Evolutionary conservation across 192 early-diverging fungal genomes (phyloP).

Genomic region (Entrophospora sp.): DNA sequence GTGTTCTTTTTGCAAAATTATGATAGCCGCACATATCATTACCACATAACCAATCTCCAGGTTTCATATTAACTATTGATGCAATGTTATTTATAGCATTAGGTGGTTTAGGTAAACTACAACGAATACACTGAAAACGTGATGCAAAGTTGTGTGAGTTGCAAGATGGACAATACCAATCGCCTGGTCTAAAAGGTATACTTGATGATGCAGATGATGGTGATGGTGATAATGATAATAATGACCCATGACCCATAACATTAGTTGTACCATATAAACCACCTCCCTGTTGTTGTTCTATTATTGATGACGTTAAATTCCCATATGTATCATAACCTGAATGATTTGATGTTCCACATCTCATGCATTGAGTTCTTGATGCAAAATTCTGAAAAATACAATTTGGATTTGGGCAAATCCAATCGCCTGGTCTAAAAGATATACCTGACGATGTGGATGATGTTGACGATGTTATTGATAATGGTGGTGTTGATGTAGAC

Average conservation of each 20-base stretch:
- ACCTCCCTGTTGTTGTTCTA: constrained; percentile 18
- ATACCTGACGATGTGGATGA: constrained; percentile 24
- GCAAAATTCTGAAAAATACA: constrained; percentile 77
- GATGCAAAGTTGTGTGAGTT: constrained; percentile 62
- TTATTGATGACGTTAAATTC: too few relatives aligned
- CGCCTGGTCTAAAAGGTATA: constrained; percentile 54
- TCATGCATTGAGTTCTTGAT: constrained; percentile 55
- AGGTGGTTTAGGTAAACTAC: constrained; percentile 38
- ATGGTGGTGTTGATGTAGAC: too few relatives aligned
- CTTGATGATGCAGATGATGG: constrained; percentile 26
- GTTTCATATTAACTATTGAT: constrained; percentile 26
- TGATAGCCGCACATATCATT: constrained; percentile 39
- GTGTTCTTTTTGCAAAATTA: constrained; percentile 41
- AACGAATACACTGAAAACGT: constrained; percentile 53
- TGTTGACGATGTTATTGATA: too few relatives aligned
- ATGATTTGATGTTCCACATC: constrained; percentile 41
- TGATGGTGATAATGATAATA: too few relatives aligned
- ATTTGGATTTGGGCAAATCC: constrained; percentile 57
- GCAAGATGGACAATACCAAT: constrained; percentile 60
- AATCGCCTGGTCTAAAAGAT: constrained; percentile 57
- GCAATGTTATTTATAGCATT: neutral
- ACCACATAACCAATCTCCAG: constrained; percentile 42
- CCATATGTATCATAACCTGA: constrained; percentile 22
- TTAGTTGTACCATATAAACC: too few relatives aligned
- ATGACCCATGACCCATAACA: constrained; percentile 3